Evolutionary conservation across 306 rosid species (phyloP).

Genomic region (Ormosia emarginata): DNA sequence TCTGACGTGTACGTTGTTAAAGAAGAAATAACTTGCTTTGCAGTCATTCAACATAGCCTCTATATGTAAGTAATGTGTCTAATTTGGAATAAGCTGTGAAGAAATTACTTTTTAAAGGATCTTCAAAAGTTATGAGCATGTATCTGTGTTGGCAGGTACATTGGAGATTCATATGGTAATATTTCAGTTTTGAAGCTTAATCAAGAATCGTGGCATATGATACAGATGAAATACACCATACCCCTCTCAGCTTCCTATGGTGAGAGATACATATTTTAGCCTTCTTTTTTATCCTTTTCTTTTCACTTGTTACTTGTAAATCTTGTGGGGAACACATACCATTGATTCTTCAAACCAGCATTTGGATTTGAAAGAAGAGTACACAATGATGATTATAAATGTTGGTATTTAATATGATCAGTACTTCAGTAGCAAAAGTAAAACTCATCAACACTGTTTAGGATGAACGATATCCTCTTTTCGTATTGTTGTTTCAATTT

Average conservation of each 20-base stretch:
- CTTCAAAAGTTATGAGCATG: background rate
- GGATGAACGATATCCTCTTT: background rate
- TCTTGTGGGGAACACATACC: background rate
- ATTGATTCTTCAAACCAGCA: background rate
- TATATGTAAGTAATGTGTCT: slow-evolving; percentile 56
- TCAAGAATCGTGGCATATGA: slow-evolving; percentile 51
- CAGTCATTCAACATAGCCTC: slow-evolving; percentile 51
- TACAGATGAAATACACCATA: slow-evolving; percentile 63
- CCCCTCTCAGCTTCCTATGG: slow-evolving; percentile 74
- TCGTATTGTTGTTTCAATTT: background rate
- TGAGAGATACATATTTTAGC: slow-evolving; percentile 35
- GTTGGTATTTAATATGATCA: background rate
- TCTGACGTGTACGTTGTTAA: slow-evolving; percentile 43
- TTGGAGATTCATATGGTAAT: slow-evolving; percentile 72
- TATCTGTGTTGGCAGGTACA: slow-evolving; percentile 50
- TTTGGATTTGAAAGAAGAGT: background rate
- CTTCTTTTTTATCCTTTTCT: background rate
- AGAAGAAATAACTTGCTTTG: slow-evolving; percentile 61
- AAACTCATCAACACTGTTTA: background rate
- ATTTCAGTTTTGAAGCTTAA: slow-evolving; percentile 76
- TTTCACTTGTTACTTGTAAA: background rate
- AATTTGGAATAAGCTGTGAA: background rate
- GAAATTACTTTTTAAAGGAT: background rate
- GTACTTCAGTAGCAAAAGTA: background rate
- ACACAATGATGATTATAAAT: background rate